phyloP scores from a whole-genome alignment of 2,329 filamentous ascomycete species.

The Didymella glomerata region DNA sequence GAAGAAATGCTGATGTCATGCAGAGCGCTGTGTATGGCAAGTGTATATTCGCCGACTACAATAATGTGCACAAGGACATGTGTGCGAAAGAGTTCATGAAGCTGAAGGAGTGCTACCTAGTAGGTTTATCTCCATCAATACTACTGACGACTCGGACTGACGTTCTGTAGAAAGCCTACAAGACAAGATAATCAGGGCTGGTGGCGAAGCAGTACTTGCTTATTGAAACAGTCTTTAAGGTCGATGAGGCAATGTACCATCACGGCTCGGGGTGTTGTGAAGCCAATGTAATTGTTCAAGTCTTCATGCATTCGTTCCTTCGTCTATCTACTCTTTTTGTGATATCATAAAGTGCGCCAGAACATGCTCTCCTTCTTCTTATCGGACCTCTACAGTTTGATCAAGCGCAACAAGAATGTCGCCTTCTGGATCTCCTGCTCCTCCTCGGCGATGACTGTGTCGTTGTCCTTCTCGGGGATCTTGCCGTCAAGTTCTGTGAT shows the following conservation, averaged over 20 bases:
- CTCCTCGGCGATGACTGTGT: constrained; percentile 77
- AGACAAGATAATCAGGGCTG: constrained; percentile 36
- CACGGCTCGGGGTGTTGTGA: neutral
- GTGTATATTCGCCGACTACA: constrained; percentile 90
- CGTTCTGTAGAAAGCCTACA: constrained; percentile 38
- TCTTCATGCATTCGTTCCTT: constrained; percentile 25
- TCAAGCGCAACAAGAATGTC: constrained; percentile 77
- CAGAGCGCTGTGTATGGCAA: constrained; percentile 88
- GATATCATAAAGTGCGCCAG: constrained; percentile 24
- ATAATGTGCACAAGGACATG: constrained; percentile 88
- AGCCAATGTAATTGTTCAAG: constrained; percentile 7
- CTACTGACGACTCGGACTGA: constrained; percentile 1
- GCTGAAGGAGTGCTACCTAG: constrained; percentile 87
- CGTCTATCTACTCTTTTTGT: constrained; percentile 27
- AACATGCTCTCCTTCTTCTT: constrained; percentile 6
- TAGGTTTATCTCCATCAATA: constrained; percentile 55
- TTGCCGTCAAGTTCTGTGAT: constrained; percentile 68
- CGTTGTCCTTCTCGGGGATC: constrained; percentile 59
- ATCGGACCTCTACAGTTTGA: constrained; percentile 67
- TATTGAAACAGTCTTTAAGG: neutral
- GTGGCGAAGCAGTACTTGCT: constrained; percentile 1
- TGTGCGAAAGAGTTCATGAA: constrained; percentile 84
- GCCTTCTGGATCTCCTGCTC: constrained; percentile 87
- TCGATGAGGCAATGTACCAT: neutral
- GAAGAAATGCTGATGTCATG: constrained; percentile 16